A percentile compares a stretch with the other conserved stretches of the same genome.
Evolutionary conservation across 768 basidiomycete species (phyloP).

Genomic region (Kwoniella mangroviensis): DNA sequence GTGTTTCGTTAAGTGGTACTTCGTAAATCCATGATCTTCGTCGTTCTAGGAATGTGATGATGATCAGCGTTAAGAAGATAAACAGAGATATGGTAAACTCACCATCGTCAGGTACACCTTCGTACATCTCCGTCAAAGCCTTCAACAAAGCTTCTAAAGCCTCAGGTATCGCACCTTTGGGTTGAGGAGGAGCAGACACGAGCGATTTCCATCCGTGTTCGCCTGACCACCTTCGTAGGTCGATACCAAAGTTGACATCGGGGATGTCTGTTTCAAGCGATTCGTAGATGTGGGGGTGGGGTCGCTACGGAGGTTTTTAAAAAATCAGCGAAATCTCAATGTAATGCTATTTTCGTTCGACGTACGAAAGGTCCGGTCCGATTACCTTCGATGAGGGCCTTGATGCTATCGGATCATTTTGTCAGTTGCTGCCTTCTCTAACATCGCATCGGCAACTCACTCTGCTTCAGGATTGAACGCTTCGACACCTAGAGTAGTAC

Average conservation of each 20-base stretch:
- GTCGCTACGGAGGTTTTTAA: constrained; percentile 59
- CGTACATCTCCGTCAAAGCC: constrained; percentile 70
- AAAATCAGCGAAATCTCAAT: no score
- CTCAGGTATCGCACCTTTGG: constrained; percentile 68
- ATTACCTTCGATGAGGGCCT: constrained; percentile 85
- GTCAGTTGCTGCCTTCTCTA: neutral
- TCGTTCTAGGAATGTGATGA: constrained; percentile 64
- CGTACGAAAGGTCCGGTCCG: constrained; percentile 83
- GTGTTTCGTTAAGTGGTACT: constrained; percentile 74
- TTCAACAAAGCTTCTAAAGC: constrained; percentile 72
- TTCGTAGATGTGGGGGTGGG: constrained; percentile 75
- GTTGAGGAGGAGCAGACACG: constrained; percentile 60
- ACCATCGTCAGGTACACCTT: constrained; percentile 70
- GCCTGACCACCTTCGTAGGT: constrained; percentile 82
- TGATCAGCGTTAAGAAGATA: neutral
- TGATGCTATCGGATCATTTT: constrained; percentile 29
- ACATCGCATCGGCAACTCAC: constrained; percentile 58
- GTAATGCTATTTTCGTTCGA: neutral
- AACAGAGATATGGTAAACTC: constrained; percentile 40
- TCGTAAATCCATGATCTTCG: constrained; percentile 95
- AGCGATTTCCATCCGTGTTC: constrained; percentile 71
- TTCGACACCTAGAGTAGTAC: constrained; percentile 74
- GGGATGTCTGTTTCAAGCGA: constrained; percentile 72
- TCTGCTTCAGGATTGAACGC: constrained; percentile 85
- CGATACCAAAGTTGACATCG: constrained; percentile 89